Base-by-base conservation (phyloP, 176 grass and related monocot genomes). In the Poa pratensis region DNA sequence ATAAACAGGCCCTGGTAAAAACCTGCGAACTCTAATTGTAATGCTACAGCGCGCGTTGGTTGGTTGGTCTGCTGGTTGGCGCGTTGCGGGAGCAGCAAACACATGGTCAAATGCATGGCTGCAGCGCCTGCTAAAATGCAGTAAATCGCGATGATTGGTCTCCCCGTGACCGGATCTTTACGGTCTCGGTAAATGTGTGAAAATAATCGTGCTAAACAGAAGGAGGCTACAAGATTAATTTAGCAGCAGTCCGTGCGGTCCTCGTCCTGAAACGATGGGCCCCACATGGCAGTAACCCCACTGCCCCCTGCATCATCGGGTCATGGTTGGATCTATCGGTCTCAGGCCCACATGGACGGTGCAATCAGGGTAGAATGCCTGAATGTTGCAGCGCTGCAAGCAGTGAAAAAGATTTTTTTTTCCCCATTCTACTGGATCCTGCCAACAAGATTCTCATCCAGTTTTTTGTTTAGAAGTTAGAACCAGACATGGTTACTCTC, bases 31-130 rank as follows among this genome's bases (percentile, higher is more conserved):
- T 0, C 23, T 87, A 86, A 82, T 43, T 13, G 22, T 68, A 46
- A 8, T 68, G 69, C 57, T 65, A 1, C 17, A 8, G 16, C 57
- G 35, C 20, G 42, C 6, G 42, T 35, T 35, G 34, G 39, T 40
- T 40, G 6, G 40, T 59, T 73, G 6, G 40, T 59, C 59, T 42
- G 12, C 5, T 17, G 5, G 23, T 32, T 53, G 32, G 34, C 7
- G 70, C 22, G 7, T 23, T 59, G 75, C 57, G 49, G 16, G 24
- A 20, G 66, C 26, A 75, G 30, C 46, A 13, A 57, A 52, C 86
- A 28, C 42, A 65, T 15, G 76, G 87, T 85, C 82, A 80, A 80
- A 80, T 54, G 45, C 79, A 12, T 10, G 63, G 63, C 73, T 49
- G 46, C 16, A 19, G 17, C 2, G 10, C 9, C 45, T 48, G 45